These are phyloP conservation scores for Mortierella sp. DNA, from an alignment of 371 early-diverging fungal genomes.

Conservation along the genomic window DNA sequence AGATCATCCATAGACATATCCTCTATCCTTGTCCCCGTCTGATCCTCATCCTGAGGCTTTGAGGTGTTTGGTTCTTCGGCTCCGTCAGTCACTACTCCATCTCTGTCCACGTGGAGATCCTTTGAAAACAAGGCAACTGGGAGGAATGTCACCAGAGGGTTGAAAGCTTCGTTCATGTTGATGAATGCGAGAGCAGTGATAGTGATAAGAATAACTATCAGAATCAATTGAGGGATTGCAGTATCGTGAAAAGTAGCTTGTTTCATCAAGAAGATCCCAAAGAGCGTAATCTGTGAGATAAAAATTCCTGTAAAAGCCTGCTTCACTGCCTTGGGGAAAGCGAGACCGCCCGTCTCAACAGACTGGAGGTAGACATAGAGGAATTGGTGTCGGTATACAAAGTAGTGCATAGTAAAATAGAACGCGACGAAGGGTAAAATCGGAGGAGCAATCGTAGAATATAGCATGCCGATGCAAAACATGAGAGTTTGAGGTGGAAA, in stretches of 20 bases:
- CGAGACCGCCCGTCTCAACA: slow-evolving; percentile 76
- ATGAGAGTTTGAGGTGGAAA: slow-evolving; percentile 63
- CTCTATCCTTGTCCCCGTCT: background rate
- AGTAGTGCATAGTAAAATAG: slow-evolving; percentile 80
- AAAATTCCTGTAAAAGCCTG: slow-evolving; percentile 80
- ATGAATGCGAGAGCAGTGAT: slow-evolving; percentile 63
- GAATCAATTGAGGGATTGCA: slow-evolving; percentile 61
- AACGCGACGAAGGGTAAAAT: slow-evolving; percentile 81
- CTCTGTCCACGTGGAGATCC: slow-evolving; percentile 31
- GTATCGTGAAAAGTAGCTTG: slow-evolving; percentile 26
- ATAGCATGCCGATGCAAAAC: slow-evolving; percentile 71
- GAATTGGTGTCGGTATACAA: slow-evolving; percentile 87
- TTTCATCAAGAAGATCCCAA: slow-evolving; percentile 77
- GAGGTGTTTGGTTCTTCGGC: background rate
- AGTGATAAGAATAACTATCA: slow-evolving; percentile 67
- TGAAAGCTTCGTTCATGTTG: slow-evolving; percentile 73
- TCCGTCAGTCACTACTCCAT: slow-evolving; percentile 39
- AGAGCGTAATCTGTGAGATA: slow-evolving; percentile 77
- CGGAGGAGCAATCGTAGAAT: slow-evolving; percentile 85
- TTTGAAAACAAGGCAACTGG: slow-evolving; percentile 63
- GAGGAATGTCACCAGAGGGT: slow-evolving; percentile 74
- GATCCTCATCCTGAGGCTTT: slow-evolving; percentile 7
- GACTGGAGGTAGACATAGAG: slow-evolving; percentile 79
- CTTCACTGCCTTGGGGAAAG: slow-evolving; percentile 75
- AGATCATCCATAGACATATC: background rate